Evolutionary conservation across 352 stramenopile genomes (phyloP).

Genomic region (Phytophthora pluvialis): DNA sequence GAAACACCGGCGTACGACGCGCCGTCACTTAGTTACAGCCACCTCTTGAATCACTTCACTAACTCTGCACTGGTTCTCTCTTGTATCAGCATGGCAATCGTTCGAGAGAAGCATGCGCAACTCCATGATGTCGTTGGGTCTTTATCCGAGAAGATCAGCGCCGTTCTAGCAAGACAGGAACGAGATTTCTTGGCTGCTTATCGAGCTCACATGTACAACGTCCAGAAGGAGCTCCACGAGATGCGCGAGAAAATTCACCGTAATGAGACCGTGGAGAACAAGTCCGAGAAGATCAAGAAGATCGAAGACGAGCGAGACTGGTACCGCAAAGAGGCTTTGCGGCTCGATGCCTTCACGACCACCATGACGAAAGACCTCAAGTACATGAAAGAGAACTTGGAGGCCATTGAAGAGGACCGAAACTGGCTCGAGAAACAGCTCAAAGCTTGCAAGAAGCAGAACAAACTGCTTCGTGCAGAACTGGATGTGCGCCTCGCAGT

Average conservation of each 20-base stretch:
- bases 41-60: not conserved
- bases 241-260: slow-evolving; percentile 90
- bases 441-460: slow-evolving; percentile 94
- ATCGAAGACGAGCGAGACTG: slow-evolving; percentile 95
- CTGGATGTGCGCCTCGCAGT: slow-evolving; percentile 67
- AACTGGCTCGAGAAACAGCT: slow-evolving; percentile 94
- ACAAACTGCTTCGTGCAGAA: slow-evolving; percentile 90
- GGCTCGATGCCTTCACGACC: slow-evolving; percentile 91
- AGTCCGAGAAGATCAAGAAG: slow-evolving; percentile 92
- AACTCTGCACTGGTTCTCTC: not conserved
- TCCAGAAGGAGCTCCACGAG: slow-evolving; percentile 94
- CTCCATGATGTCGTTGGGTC: slow-evolving; percentile 83
- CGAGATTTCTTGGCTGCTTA: slow-evolving; percentile 94
- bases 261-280: slow-evolving; percentile 90
- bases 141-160: slow-evolving; percentile 90
- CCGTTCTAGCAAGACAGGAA: slow-evolving; percentile 91
- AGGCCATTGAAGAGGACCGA: slow-evolving; percentile 91
- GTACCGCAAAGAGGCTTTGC: slow-evolving; percentile 92
- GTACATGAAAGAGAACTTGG: slow-evolving; percentile 92
- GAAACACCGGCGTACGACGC: slow-evolving; percentile 54
- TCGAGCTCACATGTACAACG: slow-evolving; percentile 95
- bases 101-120: slow-evolving; percentile 82
- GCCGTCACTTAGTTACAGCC: no score
- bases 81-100: slow-evolving; percentile 69
- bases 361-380: slow-evolving; percentile 94